Base-by-base conservation (phyloP, 352 stramenopile species). In the Globisporangium middletonii region DNA sequence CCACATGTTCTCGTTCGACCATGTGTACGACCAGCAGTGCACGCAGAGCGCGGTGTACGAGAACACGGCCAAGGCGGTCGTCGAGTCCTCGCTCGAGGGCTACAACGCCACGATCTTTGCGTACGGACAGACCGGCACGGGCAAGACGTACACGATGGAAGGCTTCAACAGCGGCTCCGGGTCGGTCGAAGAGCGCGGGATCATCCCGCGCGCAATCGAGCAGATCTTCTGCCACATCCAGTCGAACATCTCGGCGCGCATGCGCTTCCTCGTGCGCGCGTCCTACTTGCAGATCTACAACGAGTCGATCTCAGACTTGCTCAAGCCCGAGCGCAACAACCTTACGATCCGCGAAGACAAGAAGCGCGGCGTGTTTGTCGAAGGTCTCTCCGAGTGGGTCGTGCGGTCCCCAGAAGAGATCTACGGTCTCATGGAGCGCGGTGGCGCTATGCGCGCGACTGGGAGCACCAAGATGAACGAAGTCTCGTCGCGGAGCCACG, bases 121-220 rank as follows among this genome's bases (percentile, higher is more conserved):
- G 15, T 97, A 96, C 59, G 88, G 88, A 2, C 88, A 96, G 65
- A 97, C 88, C 0, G 92, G 92, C 51, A 95, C 79, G 3, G 92
- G 92, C 48, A 98, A 98, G 64, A 98, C 92, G 37, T 95, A 96
- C 72, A 98, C 97, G 1, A 99, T 99, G 97, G 95, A 98, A 64
- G 97, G 97, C 2, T 92, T 92, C 67, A 92, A 91, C 67, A 86
- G 70, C 55, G 67, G 96, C 67, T 82, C 96, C 62, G 71, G 87
- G 62, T 75, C 90, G 23, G 71, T 92, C 61, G 68, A 99, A 80
- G 76, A 90, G 77, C 81, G 95, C 18, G 97, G 97, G 27, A 99
- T 99, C 70, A 99, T 99, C 68, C 97, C 97, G 4, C 89, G 97
- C 13, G 93, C 95, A 9, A 98, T 99, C 38, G 95, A 99, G 61